These are phyloP conservation scores for Inonotus hispidus DNA, from an alignment of 1,284 basidiomycete genomes.

Conservation along the genomic window DNA sequence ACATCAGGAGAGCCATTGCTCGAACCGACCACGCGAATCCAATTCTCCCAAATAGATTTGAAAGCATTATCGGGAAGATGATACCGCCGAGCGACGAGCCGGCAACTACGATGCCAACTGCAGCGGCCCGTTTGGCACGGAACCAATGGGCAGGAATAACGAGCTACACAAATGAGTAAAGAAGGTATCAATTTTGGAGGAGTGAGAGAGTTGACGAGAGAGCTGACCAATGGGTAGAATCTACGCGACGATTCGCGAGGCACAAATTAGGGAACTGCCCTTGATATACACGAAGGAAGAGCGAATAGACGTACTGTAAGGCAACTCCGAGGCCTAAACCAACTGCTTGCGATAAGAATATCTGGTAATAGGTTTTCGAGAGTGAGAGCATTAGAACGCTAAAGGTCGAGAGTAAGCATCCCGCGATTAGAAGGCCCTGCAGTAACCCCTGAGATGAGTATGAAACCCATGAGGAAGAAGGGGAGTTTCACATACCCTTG, in stretches of 20 bases:
- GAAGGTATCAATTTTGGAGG: not conserved
- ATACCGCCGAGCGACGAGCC: constrained; percentile 38
- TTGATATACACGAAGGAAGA: not conserved
- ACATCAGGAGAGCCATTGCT: constrained; percentile 17
- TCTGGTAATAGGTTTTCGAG: constrained; percentile 18
- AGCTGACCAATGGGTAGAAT: constrained; percentile 18
- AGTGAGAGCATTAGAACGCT: constrained; percentile 19
- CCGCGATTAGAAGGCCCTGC: constrained; percentile 15
- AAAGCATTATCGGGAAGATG: constrained; percentile 48
- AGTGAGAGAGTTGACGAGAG: not conserved
- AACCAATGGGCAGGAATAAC: constrained; percentile 19
- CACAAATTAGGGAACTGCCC: not conserved
- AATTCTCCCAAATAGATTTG: constrained; percentile 35
- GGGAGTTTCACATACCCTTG: constrained; percentile 4
- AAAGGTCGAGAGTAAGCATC: constrained; percentile 18
- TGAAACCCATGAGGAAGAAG: not conserved
- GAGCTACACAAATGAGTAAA: constrained; percentile 5
- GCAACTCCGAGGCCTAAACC: constrained; percentile 18
- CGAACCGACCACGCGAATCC: constrained; percentile 38
- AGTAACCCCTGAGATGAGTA: not conserved
- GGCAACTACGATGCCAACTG: constrained; percentile 40
- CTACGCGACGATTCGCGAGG: not conserved
- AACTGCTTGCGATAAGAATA: constrained; percentile 19
- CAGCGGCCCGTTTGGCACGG: constrained; percentile 36
- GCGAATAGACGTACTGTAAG: constrained; percentile 13